phyloP scores from a whole-genome alignment of 2,329 filamentous ascomycete genomes.

The Rutstroemia sp. region DNA sequence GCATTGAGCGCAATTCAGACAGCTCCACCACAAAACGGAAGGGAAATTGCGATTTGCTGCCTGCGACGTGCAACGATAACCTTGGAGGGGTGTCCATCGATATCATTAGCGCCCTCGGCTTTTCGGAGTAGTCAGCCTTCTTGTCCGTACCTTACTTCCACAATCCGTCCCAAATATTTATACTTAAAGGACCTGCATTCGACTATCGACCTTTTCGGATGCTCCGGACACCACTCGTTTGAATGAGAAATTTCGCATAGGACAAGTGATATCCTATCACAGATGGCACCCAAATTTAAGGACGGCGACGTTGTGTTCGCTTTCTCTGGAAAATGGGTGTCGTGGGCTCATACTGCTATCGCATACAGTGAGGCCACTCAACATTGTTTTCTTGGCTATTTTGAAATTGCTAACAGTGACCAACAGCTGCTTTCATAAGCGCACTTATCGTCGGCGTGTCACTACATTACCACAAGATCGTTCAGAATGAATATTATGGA shows the following conservation, averaged over 20 bases:
- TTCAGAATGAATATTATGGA: slow-evolving; percentile 92
- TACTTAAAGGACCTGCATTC: not conserved
- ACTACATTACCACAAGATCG: slow-evolving; percentile 94
- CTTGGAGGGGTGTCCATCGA: not conserved
- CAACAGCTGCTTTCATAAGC: slow-evolving; percentile 71
- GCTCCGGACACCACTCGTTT: slow-evolving; percentile 23
- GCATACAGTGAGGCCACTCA: slow-evolving; percentile 58
- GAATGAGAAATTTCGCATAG: slow-evolving; percentile 21
- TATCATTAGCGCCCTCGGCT: not conserved
- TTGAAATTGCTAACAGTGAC: slow-evolving; percentile 13
- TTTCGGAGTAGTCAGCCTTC: not conserved
- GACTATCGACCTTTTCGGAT: slow-evolving; percentile 15
- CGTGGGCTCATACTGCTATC: slow-evolving; percentile 75
- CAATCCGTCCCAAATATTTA: not conserved
- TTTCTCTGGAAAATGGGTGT: slow-evolving; percentile 84
- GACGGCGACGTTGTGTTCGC: slow-evolving; percentile 52
- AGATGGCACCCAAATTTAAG: slow-evolving; percentile 49
- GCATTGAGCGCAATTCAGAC: too few relatives aligned
- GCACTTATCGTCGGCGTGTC: slow-evolving; percentile 73
- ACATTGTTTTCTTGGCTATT: not conserved
- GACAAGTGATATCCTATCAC: slow-evolving; percentile 10
- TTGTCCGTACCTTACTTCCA: slow-evolving; percentile 3
- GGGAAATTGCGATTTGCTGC: not conserved
- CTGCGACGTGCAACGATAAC: not conserved
- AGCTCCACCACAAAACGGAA: too few relatives aligned